A percentile compares a stretch with the other conserved stretches of the same genome.
These are phyloP conservation scores for Xylaria sp. DNA, from an alignment of 2,329 filamentous ascomycete species.

Conservation along the genomic window DNA sequence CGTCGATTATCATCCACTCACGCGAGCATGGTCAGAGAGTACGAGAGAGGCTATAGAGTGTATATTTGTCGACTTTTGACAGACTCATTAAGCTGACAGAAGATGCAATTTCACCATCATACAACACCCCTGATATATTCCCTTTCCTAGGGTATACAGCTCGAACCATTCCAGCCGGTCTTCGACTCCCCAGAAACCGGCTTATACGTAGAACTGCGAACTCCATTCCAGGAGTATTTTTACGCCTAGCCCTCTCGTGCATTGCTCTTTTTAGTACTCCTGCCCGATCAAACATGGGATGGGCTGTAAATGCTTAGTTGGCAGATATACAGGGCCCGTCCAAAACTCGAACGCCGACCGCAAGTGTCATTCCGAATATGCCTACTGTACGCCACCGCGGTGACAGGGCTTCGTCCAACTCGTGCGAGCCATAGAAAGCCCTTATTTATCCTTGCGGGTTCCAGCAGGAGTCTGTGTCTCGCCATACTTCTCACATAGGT, in stretches of 20 bases:
- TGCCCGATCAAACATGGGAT: background rate
- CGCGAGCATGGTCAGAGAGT: background rate
- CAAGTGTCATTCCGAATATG: background rate
- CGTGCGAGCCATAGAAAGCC: background rate
- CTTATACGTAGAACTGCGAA: constrained; percentile 1
- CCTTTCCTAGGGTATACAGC: background rate
- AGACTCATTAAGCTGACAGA: background rate
- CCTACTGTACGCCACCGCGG: background rate
- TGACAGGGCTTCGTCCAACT: background rate
- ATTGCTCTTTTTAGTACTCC: background rate
- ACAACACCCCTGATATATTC: constrained; percentile 1
- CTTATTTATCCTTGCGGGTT: constrained; percentile 63
- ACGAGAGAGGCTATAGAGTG: background rate
- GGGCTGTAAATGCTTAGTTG: background rate
- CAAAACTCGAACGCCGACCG: background rate
- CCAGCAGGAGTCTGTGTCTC: constrained; percentile 57
- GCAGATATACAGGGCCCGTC: background rate
- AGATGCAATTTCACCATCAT: constrained; percentile 5
- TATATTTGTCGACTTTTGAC: background rate
- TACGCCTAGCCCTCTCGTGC: background rate
- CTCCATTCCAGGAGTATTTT: background rate
- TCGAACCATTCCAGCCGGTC: background rate
- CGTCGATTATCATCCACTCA: background rate
- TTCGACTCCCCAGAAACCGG: background rate
- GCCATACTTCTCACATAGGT: constrained; percentile 81